These are phyloP conservation scores for Pelargonium myrrhifolium DNA, from an alignment of 441 rosid genomes.

Conservation along the genomic window DNA sequence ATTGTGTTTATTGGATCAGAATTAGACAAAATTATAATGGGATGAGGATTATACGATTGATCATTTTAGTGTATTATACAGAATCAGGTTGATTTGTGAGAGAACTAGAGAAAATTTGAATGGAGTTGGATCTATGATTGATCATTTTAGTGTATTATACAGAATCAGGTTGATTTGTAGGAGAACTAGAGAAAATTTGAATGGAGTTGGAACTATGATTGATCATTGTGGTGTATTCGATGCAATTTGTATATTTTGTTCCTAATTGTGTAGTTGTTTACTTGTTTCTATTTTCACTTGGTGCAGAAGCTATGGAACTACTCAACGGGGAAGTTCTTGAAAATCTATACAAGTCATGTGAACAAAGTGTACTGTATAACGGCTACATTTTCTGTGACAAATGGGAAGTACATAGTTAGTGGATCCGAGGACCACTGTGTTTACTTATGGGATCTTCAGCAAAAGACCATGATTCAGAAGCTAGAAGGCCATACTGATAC, in stretches of 20 bases:
- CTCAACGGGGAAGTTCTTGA: slow-evolving; percentile 72
- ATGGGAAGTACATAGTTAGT: slow-evolving; percentile 83
- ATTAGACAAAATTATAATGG: too few relatives aligned
- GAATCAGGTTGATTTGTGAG: too few relatives aligned
- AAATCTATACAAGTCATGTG: slow-evolving; percentile 72
- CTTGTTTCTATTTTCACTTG: background rate
- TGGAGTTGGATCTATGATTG: background rate
- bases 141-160: background rate
- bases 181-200: background rate
- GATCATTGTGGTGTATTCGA: background rate
- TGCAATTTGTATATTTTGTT: background rate
- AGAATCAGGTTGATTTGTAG: too few relatives aligned
- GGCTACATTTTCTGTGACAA: slow-evolving; percentile 83
- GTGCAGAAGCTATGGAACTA: slow-evolving; percentile 84
- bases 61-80: background rate
- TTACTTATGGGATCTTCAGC: slow-evolving; percentile 89
- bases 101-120: background rate
- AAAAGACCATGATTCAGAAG: slow-evolving; percentile 66
- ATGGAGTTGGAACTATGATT: background rate
- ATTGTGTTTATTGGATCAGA: too few relatives aligned
- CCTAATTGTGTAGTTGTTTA: background rate
- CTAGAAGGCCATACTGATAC: slow-evolving; percentile 79
- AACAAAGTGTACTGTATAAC: slow-evolving; percentile 68
- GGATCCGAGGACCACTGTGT: slow-evolving; percentile 89
- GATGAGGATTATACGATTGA: background rate